Evolutionary conservation across 768 basidiomycete genomes (phyloP), one percentile per base, ranked within the genome.

Genomic region (Psilocybe subaeruginosa): DNA sequence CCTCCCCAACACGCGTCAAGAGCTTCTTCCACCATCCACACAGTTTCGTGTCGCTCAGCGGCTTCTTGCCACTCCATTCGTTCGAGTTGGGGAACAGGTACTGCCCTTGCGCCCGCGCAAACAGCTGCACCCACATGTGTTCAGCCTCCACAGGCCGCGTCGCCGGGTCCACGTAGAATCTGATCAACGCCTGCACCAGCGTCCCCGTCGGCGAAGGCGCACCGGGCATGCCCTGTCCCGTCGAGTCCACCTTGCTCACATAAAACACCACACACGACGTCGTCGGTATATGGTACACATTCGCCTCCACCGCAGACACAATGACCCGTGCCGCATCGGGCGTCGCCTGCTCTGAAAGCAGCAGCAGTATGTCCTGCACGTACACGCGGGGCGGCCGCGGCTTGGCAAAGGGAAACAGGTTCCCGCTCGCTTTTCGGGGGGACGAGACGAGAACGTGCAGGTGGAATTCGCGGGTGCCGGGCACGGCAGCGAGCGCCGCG

Each of bases 11-110:
- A 27, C 80, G 77, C 56, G 83, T 81, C 51, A 96, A 73, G 30
- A 92, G 80, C 19, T 84, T 82, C 72, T 89, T 92, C 97, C 97
- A 99, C 97, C 97, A 99, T 41, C 81, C 86, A 70, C 94, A 94
- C 2, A 99, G 82, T 69, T 83, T 82, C 47, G 88, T 78, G 70
- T 98, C 97, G 47, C 84, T 82, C 56, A 97, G 74, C 1, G 91
- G 88, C 16, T 76, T 82, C 74, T 98, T 98, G 2, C 85, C 85
- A 2, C 74, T 56, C 64, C 80, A 86, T 17, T 92, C 87, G 3
- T 83, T 77, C 8, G 92, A 94, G 71, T 95, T 95, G 0, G 96
- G 91, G 74, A 99, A 99, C 53, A 99, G 80, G 71, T 99, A 99
- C 73, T 98, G 96, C 37, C 75, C 79, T 74, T 98, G 96, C 2